A percentile compares a stretch with the other conserved stretches of the same genome.
Evolutionary conservation across 2,329 filamentous ascomycete genomes (phyloP).

Genomic region (Lanzia echinophila): DNA sequence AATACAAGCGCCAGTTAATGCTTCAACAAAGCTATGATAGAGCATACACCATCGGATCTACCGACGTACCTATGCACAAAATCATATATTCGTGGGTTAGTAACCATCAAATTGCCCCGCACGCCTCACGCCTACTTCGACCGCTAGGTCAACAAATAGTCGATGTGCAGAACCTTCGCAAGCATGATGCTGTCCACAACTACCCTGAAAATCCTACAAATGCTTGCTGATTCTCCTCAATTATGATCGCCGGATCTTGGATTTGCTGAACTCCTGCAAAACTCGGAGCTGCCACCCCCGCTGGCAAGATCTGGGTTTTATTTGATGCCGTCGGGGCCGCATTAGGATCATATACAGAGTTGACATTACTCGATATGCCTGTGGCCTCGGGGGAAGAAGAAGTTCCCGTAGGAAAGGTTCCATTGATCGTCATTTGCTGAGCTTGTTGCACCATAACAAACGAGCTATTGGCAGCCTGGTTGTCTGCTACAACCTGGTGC

Average conservation of each 20-base stretch:
- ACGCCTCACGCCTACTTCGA: too few species aligned
- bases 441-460: constrained; percentile 19
- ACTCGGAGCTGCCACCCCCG: constrained; percentile 12
- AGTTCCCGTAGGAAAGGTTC: background rate
- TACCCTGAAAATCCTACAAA: constrained; percentile 13
- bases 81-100: background rate
- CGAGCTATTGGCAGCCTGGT: constrained; percentile 9
- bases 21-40: background rate
- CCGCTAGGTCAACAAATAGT: background rate
- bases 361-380: background rate
- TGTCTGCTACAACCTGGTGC: constrained; percentile 23
- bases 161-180: background rate
- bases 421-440: constrained; percentile 10
- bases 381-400: constrained; percentile 3
- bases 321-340: constrained; percentile 3
- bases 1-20: background rate
- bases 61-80: background rate
- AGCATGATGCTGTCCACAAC: background rate
- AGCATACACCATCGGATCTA: constrained; percentile 1
- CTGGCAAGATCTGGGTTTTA: constrained; percentile 18
- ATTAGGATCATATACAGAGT: constrained; percentile 12
- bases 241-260: constrained; percentile 22
- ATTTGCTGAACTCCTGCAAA: constrained; percentile 13
- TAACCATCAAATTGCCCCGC: too few species aligned
- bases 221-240: constrained; percentile 18